These are phyloP conservation scores for Globisporangium lucens DNA, from an alignment of 352 stramenopile genomes.

Conservation along the genomic window DNA sequence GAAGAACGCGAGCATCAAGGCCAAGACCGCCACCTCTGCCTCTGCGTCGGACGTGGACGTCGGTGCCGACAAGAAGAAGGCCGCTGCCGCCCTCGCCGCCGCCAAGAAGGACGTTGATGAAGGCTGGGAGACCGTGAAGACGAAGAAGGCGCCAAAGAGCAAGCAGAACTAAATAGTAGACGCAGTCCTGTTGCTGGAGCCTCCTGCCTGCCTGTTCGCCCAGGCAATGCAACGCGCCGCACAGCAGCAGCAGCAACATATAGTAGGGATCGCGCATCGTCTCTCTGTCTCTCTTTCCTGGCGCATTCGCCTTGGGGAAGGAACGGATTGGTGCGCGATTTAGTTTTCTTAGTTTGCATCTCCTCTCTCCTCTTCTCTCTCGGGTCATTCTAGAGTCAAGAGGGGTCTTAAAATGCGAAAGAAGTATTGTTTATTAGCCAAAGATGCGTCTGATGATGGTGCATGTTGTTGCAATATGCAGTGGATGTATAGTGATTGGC, in stretches of 20 bases:
- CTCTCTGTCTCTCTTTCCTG: not conserved
- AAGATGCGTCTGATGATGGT: not conserved
- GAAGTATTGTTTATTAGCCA: constrained; percentile 18
- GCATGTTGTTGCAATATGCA: not conserved
- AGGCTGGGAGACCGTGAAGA: constrained; percentile 75
- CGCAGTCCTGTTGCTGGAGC: not conserved
- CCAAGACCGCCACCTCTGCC: constrained; percentile 16
- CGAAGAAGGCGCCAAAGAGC: constrained; percentile 53
- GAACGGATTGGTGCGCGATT: constrained; percentile 5
- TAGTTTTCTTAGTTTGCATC: constrained; percentile 15
- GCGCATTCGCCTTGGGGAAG: not conserved
- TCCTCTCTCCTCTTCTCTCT: constrained; percentile 1
- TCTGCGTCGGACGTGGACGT: constrained; percentile 30
- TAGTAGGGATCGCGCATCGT: constrained; percentile 8
- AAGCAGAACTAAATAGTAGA: constrained; percentile 50
- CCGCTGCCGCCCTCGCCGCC: constrained; percentile 31
- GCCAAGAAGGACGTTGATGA: constrained; percentile 68
- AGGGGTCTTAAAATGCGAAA: constrained; percentile 1
- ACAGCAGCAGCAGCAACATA: not conserved
- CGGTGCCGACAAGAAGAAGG: constrained; percentile 54
- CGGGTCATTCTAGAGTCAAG: not conserved
- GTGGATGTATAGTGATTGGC: not conserved
- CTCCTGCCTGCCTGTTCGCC: not conserved
- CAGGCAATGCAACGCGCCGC: not conserved
- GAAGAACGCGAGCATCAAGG: constrained; percentile 70